Base-by-base conservation (phyloP, 148 eudicot species). In the Gaultheria prostrata region DNA sequence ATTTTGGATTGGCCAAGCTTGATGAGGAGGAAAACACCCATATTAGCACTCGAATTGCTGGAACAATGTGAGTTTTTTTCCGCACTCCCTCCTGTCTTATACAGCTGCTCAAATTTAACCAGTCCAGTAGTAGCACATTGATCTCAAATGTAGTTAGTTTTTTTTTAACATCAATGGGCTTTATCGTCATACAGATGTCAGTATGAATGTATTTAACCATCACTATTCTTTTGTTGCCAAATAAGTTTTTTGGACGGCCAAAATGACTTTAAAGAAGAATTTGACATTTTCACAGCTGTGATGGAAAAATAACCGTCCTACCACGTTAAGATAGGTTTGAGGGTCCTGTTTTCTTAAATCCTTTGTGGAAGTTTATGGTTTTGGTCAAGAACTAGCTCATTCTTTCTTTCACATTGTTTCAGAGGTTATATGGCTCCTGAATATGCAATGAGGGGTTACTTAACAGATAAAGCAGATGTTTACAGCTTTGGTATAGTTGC, bases 361-460 rank as follows among this genome's bases (percentile, higher is more conserved):
- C 35, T 8, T 43, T 50, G 3, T 0, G 39, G 61, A 43, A 46
- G 21, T 30, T 6, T 45, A 43, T 46, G 35, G 46, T 80, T 80
- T 10, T 43, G 17, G 2, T 70, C 20, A n/a, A 12, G 48, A n/a
- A 43, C 14, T 53, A n/a, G 43, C 30, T 78, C 32, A 48, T 45
- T 78, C 53, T 48, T 82, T 33, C 26, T 67, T 17, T 74, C 57
- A 3, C 1, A 32, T 57, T 82, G 76, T 79, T 83, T 20, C 90
- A 95, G 98, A 85, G 97, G 98, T 56, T 95, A 93, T 83, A 95
- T 95, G 97, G 98, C 98, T 81, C 98, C 95, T 9, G 98, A 95
- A 87, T 95, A 95, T 82, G 98, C 98, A 39, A 91, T 93, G 98
- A 93, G 97, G 77, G 97, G 98, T 50, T 92, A 92, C 85, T 88